Base-by-base conservation (phyloP, 1,284 basidiomycete species). In the Inonotus hispidus region DNA sequence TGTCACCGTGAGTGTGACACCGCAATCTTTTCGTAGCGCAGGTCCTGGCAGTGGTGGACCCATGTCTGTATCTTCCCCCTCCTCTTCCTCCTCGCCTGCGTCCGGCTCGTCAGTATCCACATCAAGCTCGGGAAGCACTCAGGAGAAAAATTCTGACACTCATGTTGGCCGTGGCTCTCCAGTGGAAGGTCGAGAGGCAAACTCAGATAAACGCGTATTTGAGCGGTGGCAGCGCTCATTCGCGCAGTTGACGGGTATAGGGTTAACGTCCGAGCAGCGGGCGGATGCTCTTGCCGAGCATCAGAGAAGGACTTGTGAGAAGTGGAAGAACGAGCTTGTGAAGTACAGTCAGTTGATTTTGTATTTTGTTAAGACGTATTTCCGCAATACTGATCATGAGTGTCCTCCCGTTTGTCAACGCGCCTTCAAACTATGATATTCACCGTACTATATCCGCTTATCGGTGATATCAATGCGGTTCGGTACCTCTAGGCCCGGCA, bases 401-500 rank as follows among this genome's bases (percentile, higher is more conserved):
- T 45, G 25, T 52, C 13, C 35, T 52, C 50, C 14, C 27, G 3
- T 19, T 52, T 29, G 21, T 14, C 50, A 16, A 13, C n/a, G 50
- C 6, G 4, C 16, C 29, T 35, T 35, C 29, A 16, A 52, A 47
- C 46, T 8, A 32, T 8, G 32, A 32, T 32, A 32, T 8, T 8
- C n/a, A 43, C 19, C 41, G 11, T n/a, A 13, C 27, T 35, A 41
- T 39, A 37, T 46, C 23, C 14, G 8, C 25, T 19, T 53, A 23
- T 13, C n/a, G n/a, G 27, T 52, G 4, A 14, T 49, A 21, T 29
- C 10, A 23, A 29, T 37, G 23, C 23, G 19, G 35, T 27, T 10
- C n/a, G 47, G 3, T 69, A 32, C 32, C 32, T 32, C 41, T 43
- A 95, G 93, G 93, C 71, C 93, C 93, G 8, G 78, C 86, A 7